Evolutionary conservation across 2,329 filamentous ascomycete species (phyloP).

Genomic region (Fusarium sp.): DNA sequence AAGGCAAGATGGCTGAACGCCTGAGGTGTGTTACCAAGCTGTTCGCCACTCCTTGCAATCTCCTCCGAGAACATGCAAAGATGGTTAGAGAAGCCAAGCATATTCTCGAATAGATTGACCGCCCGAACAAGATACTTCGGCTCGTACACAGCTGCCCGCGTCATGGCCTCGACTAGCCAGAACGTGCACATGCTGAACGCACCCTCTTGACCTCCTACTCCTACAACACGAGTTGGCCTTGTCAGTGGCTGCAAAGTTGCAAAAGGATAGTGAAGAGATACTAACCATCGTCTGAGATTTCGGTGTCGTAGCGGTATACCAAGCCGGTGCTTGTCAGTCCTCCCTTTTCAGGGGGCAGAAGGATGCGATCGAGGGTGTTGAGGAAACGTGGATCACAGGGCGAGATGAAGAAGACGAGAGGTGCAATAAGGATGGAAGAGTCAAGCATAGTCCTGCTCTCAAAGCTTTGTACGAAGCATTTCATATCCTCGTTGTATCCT

Average conservation of each 20-base stretch:
- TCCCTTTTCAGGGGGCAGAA: conserved; percentile 79
- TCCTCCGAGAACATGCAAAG: conserved; percentile 84
- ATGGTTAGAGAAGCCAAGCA: conserved; percentile 81
- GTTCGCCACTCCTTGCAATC: conserved; percentile 79
- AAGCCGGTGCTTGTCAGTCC: conserved; percentile 80
- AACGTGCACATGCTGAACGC: conserved; percentile 87
- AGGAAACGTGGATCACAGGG: conserved; percentile 82
- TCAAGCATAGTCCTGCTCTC: conserved; percentile 78
- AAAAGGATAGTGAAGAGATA: background rate
- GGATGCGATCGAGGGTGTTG: conserved; percentile 77
- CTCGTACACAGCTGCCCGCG: conserved; percentile 74
- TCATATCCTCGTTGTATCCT: conserved; percentile 78
- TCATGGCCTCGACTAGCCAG: conserved; percentile 84
- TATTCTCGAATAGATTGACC: conserved; percentile 81
- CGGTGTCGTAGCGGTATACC: conserved; percentile 80
- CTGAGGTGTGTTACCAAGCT: conserved; percentile 83
- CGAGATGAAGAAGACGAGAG: conserved; percentile 82
- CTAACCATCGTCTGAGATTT: conserved; percentile 76
- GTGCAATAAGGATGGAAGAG: conserved; percentile 80
- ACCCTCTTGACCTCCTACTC: conserved; percentile 79
- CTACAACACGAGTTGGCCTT: conserved; percentile 53
- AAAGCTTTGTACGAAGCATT: conserved; percentile 81
- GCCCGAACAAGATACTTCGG: conserved; percentile 72
- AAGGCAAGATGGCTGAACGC: conserved; percentile 82
- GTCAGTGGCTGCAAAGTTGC: conserved; percentile 11